Conservation (phyloP, 345 rosid genomes). For the Citrus inodora region DNA sequence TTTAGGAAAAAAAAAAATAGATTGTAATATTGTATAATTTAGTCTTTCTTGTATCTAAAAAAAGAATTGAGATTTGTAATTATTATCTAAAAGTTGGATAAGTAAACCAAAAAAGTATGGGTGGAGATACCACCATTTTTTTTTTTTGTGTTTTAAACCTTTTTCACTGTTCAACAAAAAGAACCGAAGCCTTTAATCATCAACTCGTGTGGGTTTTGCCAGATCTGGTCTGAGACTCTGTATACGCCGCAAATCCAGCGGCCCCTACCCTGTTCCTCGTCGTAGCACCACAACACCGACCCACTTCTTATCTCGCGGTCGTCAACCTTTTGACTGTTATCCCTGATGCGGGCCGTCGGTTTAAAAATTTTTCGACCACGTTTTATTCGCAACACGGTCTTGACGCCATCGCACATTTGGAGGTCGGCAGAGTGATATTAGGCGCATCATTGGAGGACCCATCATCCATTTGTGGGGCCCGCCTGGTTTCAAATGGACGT, state of each 20-base stretch:
- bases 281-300: conserved; percentile 5
- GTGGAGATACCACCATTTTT: too few species aligned
- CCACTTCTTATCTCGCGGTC: background rate
- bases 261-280: conserved; percentile 4
- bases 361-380: background rate
- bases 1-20: too few species aligned
- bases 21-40: too few species aligned
- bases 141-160: too few species aligned
- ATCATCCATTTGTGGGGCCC: background rate
- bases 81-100: too few species aligned
- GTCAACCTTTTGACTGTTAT: background rate
- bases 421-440: conserved; percentile 19
- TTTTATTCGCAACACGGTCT: background rate
- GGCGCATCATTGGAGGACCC: conserved; percentile 10
- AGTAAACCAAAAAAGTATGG: too few species aligned
- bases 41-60: too few species aligned
- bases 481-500: too few species aligned
- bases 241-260: conserved; percentile 21
- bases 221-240: conserved; percentile 8
- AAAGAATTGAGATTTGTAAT: too few species aligned
- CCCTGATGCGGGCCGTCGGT: background rate
- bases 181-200: too few species aligned
- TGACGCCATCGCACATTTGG: background rate
- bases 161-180: too few species aligned
- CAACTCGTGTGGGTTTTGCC: background rate